These are phyloP conservation scores for Salinomyces thailandicus DNA, from an alignment of 2,329 filamentous ascomycete genomes.

Conservation along the genomic window DNA sequence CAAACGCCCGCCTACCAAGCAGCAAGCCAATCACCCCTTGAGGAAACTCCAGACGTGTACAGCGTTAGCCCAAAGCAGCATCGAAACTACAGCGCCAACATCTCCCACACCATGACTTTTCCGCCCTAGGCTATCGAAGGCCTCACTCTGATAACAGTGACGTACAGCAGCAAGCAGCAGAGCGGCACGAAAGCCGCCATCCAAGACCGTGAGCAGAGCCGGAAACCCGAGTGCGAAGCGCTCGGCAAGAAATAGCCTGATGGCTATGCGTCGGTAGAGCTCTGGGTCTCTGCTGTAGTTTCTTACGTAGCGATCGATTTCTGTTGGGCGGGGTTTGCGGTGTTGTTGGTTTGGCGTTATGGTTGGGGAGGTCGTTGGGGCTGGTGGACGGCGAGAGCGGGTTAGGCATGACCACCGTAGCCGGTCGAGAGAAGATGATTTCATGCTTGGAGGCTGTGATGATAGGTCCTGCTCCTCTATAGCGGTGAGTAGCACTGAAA, in stretches of 20 bases:
- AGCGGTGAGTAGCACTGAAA: constrained; percentile 37
- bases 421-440: constrained; percentile 11
- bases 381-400: constrained; percentile 31
- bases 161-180: constrained; percentile 16
- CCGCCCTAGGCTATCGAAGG: constrained; percentile 19
- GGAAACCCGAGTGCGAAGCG: constrained; percentile 29
- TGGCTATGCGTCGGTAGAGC: constrained; percentile 29
- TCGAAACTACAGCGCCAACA: constrained; percentile 7
- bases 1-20: too few species aligned
- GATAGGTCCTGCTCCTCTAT: constrained; percentile 9
- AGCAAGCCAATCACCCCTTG: constrained; percentile 20
- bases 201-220: constrained; percentile 22
- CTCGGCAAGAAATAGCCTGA: constrained; percentile 34
- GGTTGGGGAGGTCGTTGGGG: constrained; percentile 28
- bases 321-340: constrained; percentile 27
- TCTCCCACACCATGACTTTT: constrained; percentile 13
- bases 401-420: constrained; percentile 30
- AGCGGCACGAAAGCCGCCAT: constrained; percentile 15
- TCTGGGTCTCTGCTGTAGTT: constrained; percentile 12
- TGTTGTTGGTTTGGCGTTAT: constrained; percentile 13
- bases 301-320: constrained; percentile 31
- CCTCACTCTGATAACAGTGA: constrained; percentile 11
- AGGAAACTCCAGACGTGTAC: constrained; percentile 23
- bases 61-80: constrained; percentile 17
- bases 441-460: neutral